Evolutionary conservation across 768 basidiomycete genomes (phyloP), one percentile per base, ranked within the genome.

Genomic region (Lepiota venenata): DNA sequence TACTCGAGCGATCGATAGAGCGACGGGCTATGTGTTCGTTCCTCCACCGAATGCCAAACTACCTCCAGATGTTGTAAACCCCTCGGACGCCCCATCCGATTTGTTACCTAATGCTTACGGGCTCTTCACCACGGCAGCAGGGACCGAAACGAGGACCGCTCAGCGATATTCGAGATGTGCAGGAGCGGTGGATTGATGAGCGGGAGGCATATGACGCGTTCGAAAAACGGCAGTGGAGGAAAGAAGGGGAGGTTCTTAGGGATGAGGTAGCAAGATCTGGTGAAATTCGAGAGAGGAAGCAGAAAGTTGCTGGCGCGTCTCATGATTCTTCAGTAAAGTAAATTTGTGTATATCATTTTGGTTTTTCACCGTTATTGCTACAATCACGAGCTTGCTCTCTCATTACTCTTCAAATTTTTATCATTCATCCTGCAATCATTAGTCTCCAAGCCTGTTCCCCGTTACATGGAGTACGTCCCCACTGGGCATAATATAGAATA

Each of bases 101-200:
- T 60, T 69, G 10, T 77, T 81, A 1, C 83, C 88, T 2, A 93
- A 94, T 66, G 69, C 78, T 14, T 82, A 83, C 59, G 73, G 82
- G 0, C 70, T 95, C 15, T 83, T 93, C 62, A 80, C 86, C 2
- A 81, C 79, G 11, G 86, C 88, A 2, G 76, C 77, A 14, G 84
- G 84, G 0, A n/a, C 66, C 75, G 1, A 64, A 84, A 55, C 71
- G 68, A 14, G 84, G 81, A 0, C 69, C 74, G 4, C 69, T 71
- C 47, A 80, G 77, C 58, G 71, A 78, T 58, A 76, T 91, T 11
- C 72, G 82, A 18, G 92, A 94, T 62, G 83, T 95, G 5, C 94
- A 98, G 67, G 95, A 98, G 66, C 74, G 94, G 40, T 98, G 95
- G 94, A 69, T 96, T n/a, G 93, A 97, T 61, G 82, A 84, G 5